Conservation (phyloP, 2,329 filamentous ascomycete genomes). For the Uncinocarpus reesii region DNA sequence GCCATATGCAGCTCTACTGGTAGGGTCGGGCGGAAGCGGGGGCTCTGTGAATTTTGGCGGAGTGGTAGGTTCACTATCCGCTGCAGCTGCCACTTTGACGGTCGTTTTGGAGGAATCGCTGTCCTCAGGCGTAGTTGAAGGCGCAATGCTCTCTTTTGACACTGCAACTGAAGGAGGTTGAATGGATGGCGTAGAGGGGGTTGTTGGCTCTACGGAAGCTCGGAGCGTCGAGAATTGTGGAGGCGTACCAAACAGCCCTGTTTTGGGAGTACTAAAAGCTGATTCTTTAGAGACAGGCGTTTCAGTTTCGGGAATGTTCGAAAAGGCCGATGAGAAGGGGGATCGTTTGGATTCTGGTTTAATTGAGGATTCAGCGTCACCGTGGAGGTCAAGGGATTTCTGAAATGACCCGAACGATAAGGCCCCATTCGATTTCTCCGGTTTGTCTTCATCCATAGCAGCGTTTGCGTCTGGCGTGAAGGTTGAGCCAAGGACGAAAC, state of each 20-base stretch:
- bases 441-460: slow-evolving; percentile 32
- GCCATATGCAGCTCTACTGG: slow-evolving; percentile 38
- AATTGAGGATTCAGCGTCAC: slow-evolving; percentile 17
- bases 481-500: slow-evolving; percentile 37
- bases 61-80: slow-evolving; percentile 25
- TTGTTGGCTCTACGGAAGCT: neutral
- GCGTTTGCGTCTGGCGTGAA: slow-evolving; percentile 37
- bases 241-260: slow-evolving; percentile 4
- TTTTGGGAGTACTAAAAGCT: neutral
- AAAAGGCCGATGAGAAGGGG: neutral
- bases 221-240: neutral
- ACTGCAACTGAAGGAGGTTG: slow-evolving; percentile 22
- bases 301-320: neutral
- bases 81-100: slow-evolving; percentile 28
- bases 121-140: slow-evolving; percentile 27
- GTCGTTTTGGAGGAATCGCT: slow-evolving; percentile 23
- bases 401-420: slow-evolving; percentile 36
- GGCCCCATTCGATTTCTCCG: slow-evolving; percentile 26
- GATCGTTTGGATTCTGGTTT: slow-evolving; percentile 19
- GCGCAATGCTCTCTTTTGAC: slow-evolving; percentile 23
- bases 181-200: slow-evolving; percentile 4
- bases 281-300: slow-evolving; percentile 20
- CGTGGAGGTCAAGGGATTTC: slow-evolving; percentile 28
- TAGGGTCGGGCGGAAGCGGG: slow-evolving; percentile 26
- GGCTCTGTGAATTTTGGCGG: slow-evolving; percentile 25